Conservation (phyloP, 164 flowering plant genomes). For the Annona squamosa region DNA sequence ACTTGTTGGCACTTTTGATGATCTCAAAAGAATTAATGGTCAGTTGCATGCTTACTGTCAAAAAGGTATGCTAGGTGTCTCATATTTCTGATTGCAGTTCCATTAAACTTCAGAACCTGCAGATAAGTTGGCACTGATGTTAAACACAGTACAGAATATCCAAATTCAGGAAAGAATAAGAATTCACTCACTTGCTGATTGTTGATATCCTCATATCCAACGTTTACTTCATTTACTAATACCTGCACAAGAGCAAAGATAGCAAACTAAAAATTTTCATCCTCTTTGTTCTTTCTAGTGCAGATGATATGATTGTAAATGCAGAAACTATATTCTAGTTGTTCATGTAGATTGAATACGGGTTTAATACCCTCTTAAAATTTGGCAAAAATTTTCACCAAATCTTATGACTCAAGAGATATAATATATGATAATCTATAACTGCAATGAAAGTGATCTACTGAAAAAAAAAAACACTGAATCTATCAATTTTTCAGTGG, state of each 20-base stretch:
- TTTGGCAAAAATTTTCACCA: too few relatives aligned
- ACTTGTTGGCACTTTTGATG: not conserved
- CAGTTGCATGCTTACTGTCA: conserved; percentile 50
- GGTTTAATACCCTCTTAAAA: too few relatives aligned
- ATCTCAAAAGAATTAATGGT: not conserved
- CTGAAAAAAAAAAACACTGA: too few relatives aligned
- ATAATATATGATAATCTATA: too few relatives aligned
- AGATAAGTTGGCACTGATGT: not conserved
- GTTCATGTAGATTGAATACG: too few relatives aligned
- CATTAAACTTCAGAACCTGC: conserved; percentile 90
- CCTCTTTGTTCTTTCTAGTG: too few relatives aligned
- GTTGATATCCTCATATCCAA: conserved; percentile 91
- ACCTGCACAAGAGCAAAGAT: conserved; percentile 35
- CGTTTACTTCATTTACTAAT: conserved; percentile 82
- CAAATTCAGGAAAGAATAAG: not conserved
- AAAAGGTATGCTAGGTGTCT: conserved; percentile 86
- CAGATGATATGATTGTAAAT: too few relatives aligned
- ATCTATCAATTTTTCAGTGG: too few relatives aligned
- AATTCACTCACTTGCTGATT: conserved; percentile 68
- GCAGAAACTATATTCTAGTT: too few relatives aligned
- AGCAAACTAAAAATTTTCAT: not conserved
- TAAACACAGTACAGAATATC: not conserved
- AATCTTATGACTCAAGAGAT: too few relatives aligned
- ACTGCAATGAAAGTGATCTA: too few relatives aligned
- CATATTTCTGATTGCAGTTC: conserved; percentile 69